Percentiles rank a stretch among this genome's conserved stretches.
These are phyloP conservation scores for Monascus ruber DNA, from an alignment of 2,329 filamentous ascomycete species.

Conservation along the genomic window DNA sequence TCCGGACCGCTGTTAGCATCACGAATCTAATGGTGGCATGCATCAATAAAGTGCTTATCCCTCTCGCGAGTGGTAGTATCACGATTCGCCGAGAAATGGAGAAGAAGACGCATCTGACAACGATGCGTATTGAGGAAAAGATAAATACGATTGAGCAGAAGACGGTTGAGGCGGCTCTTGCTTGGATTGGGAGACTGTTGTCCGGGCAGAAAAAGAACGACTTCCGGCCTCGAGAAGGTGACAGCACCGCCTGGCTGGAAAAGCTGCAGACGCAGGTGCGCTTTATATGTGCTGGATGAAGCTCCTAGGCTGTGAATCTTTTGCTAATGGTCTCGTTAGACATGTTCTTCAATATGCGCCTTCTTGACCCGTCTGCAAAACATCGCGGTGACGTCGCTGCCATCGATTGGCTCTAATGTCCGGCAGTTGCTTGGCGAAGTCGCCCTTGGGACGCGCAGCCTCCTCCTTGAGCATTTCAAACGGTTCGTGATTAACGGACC, in stretches of 20 bases:
- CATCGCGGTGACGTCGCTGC: slow-evolving; percentile 54
- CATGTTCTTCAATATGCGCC: slow-evolving; percentile 67
- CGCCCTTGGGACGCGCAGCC: slow-evolving; percentile 61
- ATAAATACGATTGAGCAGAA: slow-evolving; percentile 60
- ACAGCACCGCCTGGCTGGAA: slow-evolving; percentile 49
- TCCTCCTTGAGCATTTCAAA: slow-evolving; percentile 87
- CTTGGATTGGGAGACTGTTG: slow-evolving; percentile 64
- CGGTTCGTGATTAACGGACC: slow-evolving; percentile 88
- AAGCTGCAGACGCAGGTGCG: slow-evolving; percentile 62
- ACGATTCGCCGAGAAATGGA: slow-evolving; percentile 86
- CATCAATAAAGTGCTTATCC: slow-evolving; percentile 79
- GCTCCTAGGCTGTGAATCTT: no score
- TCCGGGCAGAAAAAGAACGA: slow-evolving; percentile 75
- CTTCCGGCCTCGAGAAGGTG: slow-evolving; percentile 75
- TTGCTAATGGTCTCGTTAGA: slow-evolving; percentile 27
- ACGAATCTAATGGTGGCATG: slow-evolving; percentile 90
- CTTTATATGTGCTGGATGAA: slow-evolving; percentile 1
- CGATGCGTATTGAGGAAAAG: slow-evolving; percentile 74
- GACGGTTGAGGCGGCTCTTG: slow-evolving; percentile 60
- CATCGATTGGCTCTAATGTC: slow-evolving; percentile 58
- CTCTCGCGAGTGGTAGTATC: slow-evolving; percentile 77
- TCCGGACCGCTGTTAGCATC: slow-evolving; percentile 75
- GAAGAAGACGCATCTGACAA: slow-evolving; percentile 61
- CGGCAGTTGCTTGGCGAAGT: slow-evolving; percentile 75
- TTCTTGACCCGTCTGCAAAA: slow-evolving; percentile 63